Conservation (phyloP, 352 stramenopile genomes). For the Phytopythium boreale region DNA sequence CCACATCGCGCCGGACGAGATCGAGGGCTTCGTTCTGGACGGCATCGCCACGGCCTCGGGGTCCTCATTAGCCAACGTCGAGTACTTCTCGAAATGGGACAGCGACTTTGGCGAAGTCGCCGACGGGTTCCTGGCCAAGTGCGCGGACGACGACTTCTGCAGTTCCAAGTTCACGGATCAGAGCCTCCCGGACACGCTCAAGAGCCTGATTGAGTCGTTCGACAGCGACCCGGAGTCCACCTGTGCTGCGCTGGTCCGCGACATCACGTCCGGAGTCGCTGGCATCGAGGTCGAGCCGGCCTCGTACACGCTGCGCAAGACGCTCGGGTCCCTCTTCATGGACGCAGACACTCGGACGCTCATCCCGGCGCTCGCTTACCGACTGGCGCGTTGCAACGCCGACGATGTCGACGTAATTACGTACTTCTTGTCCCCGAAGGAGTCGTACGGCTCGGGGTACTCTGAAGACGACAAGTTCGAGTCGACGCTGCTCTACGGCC, state of each 20-base stretch:
- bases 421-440: constrained; percentile 16
- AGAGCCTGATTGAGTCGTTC: constrained; percentile 15
- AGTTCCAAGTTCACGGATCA: constrained; percentile 11
- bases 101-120: constrained; percentile 21
- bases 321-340: too few species aligned
- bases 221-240: constrained; percentile 23
- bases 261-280: background rate
- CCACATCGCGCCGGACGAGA: constrained; percentile 6
- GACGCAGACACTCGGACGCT: constrained; percentile 11
- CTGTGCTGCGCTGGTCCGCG: constrained; percentile 14
- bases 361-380: constrained; percentile 36
- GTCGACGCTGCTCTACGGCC: constrained; percentile 49
- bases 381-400: constrained; percentile 27
- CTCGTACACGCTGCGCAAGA: too few species aligned
- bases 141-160: constrained; percentile 15
- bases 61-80: constrained; percentile 13
- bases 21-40: constrained; percentile 18
- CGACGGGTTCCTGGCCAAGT: constrained; percentile 22
- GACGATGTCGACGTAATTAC: constrained; percentile 25
- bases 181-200: constrained; percentile 12
- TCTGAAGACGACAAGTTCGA: constrained; percentile 4
- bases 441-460: background rate
- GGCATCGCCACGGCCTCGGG: constrained; percentile 31
- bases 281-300: background rate
- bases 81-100: constrained; percentile 40